Conservation (phyloP, 768 basidiomycete species). For the Sporobolomyces roseus region DNA sequence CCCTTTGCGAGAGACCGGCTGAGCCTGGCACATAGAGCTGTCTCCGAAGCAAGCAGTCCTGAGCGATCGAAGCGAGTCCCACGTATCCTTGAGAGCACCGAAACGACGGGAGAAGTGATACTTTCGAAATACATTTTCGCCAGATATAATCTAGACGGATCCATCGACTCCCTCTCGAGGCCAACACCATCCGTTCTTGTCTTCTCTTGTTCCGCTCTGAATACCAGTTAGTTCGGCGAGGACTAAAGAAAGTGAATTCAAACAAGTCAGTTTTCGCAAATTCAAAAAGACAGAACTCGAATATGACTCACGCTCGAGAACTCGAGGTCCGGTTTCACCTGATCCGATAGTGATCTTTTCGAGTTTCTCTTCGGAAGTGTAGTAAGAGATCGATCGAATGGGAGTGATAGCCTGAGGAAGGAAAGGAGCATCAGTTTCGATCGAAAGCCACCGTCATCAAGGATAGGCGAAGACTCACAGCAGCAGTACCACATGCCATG, state of each 20-base stretch:
- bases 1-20: too few relatives aligned
- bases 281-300: background rate
- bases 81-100: too few relatives aligned
- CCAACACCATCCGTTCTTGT: constrained; percentile 35
- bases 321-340: constrained; percentile 41
- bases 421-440: background rate
- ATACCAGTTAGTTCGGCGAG: constrained; percentile 42
- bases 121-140: too few relatives aligned
- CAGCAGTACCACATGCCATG: constrained; percentile 45
- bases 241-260: background rate
- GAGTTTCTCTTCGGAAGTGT: constrained; percentile 16
- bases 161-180: constrained; percentile 41
- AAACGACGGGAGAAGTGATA: too few relatives aligned
- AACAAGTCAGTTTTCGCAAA: background rate
- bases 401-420: constrained; percentile 40
- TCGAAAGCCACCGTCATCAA: background rate
- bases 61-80: too few relatives aligned
- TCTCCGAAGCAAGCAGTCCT: too few relatives aligned
- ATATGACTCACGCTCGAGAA: constrained; percentile 33
- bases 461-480: constrained; percentile 31
- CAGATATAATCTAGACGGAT: background rate
- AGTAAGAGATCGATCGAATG: constrained; percentile 44
- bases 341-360: constrained; percentile 43
- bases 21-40: too few relatives aligned
- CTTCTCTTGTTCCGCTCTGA: constrained; percentile 38